Percentiles rank a stretch among this genome's conserved stretches.
phyloP scores from a whole-genome alignment of 1,284 basidiomycete species.

The Leccinum subrobustum region DNA sequence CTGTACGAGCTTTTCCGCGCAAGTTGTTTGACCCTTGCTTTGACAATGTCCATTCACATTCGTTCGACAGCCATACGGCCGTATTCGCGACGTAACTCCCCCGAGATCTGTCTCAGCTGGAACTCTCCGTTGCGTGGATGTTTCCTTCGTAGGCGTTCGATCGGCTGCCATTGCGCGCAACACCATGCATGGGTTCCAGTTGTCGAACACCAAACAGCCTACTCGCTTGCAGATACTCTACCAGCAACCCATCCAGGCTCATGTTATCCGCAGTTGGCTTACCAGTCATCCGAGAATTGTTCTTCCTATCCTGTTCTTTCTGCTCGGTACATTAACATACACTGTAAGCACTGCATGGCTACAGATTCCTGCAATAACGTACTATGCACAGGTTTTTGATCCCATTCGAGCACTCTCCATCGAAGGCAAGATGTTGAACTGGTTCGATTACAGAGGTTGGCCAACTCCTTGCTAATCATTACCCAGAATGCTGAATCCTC shows the following conservation, averaged over 20 bases:
- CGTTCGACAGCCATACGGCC: conserved; percentile 72
- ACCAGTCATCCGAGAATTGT: conserved; percentile 84
- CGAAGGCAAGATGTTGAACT: conserved; percentile 78
- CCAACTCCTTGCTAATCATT: not conserved
- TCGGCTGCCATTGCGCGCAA: conserved; percentile 85
- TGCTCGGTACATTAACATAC: conserved; percentile 87
- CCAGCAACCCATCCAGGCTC: conserved; percentile 73
- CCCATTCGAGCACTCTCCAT: conserved; percentile 87
- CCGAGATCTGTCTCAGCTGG: conserved; percentile 67
- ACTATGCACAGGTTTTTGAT: conserved; percentile 77
- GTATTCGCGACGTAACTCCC: conserved; percentile 66
- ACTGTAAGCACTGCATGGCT: conserved; percentile 51
- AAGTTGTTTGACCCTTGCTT: conserved; percentile 25
- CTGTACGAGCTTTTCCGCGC: conserved; percentile 73
- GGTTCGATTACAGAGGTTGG: conserved; percentile 75
- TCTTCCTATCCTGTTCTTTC: conserved; percentile 82
- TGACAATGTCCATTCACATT: conserved; percentile 17
- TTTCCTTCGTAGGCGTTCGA: conserved; percentile 63
- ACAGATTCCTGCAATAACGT: not conserved
- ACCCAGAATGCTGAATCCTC: conserved; percentile 5
- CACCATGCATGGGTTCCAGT: conserved; percentile 72
- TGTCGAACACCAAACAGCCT: conserved; percentile 32
- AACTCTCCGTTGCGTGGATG: conserved; percentile 60
- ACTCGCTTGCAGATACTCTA: conserved; percentile 72
- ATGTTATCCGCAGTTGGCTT: conserved; percentile 82